Evolutionary conservation across 352 stramenopile genomes (phyloP), one percentile per base, ranked within the genome.

Genomic region (Globisporangium echinulatum): DNA sequence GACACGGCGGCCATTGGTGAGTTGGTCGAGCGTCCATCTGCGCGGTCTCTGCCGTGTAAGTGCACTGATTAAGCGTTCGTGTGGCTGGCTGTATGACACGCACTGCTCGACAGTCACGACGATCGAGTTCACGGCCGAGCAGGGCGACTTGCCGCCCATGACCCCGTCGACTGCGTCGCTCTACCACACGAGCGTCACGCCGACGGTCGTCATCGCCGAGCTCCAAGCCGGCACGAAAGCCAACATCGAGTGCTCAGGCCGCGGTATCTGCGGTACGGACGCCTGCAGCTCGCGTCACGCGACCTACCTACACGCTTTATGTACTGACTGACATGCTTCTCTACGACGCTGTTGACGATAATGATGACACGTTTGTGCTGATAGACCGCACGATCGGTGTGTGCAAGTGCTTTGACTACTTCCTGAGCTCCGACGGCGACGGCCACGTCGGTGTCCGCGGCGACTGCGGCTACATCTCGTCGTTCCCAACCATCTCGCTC

Each of bases 381-480:
- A 37, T 52, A 91, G 78, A 95, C 60, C 79, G 83, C 49, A 54
- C 66, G 10, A 87, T 62, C 0, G 85, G 83, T 10, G 56, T 77
- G 42, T 94, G 85, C 63, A 63, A 68, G 48, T 94, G 85, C 69
- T 94, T 81, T 66, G 62, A 76, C 52, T 83, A 83, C 57, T 94
- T 88, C 68, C 62, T 85, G 46, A 87, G 74, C 66, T 92, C 80
- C 5, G 77, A 94, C 46, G 83, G 85, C 37, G 69, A 72, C 54
- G 90, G 87, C 14, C 83, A 80, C 42, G 61, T 79, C 36, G 92
- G 91, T 14, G 77, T 74, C 39, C 79, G 90, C 17, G 94, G 92
- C 46, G 93, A 98, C 69, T 98, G 94, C 68, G 90, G 93, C 10
- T 96, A 94, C 66, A 66, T 85, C 13, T 79, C 84, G 9, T 79